Conservation (phyloP, 805 yeast genomes). For the Starmerella stigmatis region DNA sequence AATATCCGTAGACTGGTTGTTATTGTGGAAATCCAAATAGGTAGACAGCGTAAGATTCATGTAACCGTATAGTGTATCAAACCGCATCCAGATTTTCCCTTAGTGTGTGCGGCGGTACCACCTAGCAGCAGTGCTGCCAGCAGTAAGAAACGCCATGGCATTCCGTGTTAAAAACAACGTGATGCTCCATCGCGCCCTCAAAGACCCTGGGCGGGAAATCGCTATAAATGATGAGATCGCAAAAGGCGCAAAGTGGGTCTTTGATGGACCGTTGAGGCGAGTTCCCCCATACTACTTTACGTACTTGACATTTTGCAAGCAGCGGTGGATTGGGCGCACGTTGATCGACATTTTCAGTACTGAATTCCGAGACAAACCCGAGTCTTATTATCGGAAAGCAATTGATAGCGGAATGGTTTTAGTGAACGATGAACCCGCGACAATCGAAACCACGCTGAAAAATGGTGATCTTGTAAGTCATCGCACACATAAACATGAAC, state of each 20-base stretch:
- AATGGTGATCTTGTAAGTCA: conserved; percentile 82
- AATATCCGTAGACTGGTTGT: too few relatives aligned
- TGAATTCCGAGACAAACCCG: conserved; percentile 75
- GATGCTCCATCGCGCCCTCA: conserved; percentile 22
- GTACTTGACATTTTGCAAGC: conserved; percentile 81
- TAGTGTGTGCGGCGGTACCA: too few relatives aligned
- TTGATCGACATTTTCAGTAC: conserved; percentile 67
- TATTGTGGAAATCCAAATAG: too few relatives aligned
- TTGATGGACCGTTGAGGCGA: conserved; percentile 44
- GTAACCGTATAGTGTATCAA: too few relatives aligned
- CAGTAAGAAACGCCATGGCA: conserved; percentile 5
- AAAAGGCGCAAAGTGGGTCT: conserved; percentile 29
- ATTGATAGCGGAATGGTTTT: conserved; percentile 69
- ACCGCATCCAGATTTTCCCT: too few relatives aligned
- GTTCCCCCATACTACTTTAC: conserved; percentile 82
- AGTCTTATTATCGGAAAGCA: conserved; percentile 51
- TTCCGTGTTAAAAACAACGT: conserved; percentile 23
- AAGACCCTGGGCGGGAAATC: conserved; percentile 24
- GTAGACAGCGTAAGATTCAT: too few relatives aligned
- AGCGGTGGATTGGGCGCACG: conserved; percentile 81
- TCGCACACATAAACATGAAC: conserved; percentile 79
- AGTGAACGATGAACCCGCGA: conserved; percentile 57
- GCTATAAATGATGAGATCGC: conserved; percentile 24
- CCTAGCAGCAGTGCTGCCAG: not conserved
- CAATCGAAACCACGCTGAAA: conserved; percentile 50